Evolutionary conservation across 176 grass and related monocot genomes (phyloP).

Genomic region (Phragmites australis): DNA sequence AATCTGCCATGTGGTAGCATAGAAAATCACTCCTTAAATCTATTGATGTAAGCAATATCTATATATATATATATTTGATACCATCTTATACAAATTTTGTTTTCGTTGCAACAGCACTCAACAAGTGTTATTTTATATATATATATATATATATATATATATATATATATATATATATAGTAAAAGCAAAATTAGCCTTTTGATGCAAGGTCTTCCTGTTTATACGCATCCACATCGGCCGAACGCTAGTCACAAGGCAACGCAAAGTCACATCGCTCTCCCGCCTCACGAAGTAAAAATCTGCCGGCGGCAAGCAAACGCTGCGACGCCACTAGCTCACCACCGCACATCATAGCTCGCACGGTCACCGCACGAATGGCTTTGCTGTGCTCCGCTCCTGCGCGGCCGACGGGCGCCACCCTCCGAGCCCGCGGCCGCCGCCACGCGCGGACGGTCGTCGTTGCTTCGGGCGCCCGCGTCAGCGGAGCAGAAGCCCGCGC

Average conservation of each 20-base stretch:
- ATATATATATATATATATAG: too few relatives aligned
- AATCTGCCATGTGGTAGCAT: too few relatives aligned
- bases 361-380: slow-evolving; percentile 46
- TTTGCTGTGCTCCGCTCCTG: slow-evolving; percentile 30
- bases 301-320: background rate
- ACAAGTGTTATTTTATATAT: too few relatives aligned
- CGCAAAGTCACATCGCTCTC: background rate
- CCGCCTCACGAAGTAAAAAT: background rate
- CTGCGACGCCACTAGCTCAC: background rate
- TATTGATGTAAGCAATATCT: too few relatives aligned
- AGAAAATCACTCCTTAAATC: too few relatives aligned
- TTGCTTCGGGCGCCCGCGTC: slow-evolving; percentile 20
- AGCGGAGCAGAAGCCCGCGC: slow-evolving; percentile 57
- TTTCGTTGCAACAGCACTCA: too few relatives aligned
- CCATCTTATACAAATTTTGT: too few relatives aligned
- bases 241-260: background rate
- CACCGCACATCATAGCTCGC: background rate
- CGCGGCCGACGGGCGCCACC: slow-evolving; percentile 5
- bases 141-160: too few relatives aligned
- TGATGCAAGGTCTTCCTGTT: too few relatives aligned
- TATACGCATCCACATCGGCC: background rate
- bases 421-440: slow-evolving; percentile 2
- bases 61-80: too few relatives aligned
- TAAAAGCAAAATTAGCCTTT: too few relatives aligned
- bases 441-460: slow-evolving; percentile 32